These are phyloP conservation scores for Raffaelea deltoideospora DNA, from an alignment of 2,329 filamentous ascomycete species.

Conservation along the genomic window DNA sequence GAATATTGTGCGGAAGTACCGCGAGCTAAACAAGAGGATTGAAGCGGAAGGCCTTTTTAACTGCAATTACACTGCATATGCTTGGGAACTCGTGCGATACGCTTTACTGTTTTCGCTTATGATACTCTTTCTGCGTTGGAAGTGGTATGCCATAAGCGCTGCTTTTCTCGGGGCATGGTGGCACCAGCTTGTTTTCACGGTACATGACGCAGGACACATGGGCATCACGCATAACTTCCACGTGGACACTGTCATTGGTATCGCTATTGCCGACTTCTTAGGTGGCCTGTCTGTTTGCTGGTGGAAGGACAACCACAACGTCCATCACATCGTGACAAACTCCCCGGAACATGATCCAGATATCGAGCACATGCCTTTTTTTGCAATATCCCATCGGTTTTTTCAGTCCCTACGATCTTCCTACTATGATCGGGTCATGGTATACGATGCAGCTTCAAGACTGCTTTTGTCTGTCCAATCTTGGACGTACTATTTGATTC, in stretches of 20 bases:
- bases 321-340: slow-evolving; percentile 94
- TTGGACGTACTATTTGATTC: slow-evolving; percentile 70
- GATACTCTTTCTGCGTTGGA: slow-evolving; percentile 42
- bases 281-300: slow-evolving; percentile 84
- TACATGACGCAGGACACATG: slow-evolving; percentile 94
- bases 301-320: slow-evolving; percentile 96
- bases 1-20: slow-evolving; percentile 65
- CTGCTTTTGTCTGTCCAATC: slow-evolving; percentile 59
- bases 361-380: slow-evolving; percentile 81
- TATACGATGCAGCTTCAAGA: slow-evolving; percentile 60
- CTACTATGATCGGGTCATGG: slow-evolving; percentile 71
- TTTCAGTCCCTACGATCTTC: slow-evolving; percentile 58
- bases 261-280: slow-evolving; percentile 76
- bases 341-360: slow-evolving; percentile 91
- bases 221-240: slow-evolving; percentile 88
- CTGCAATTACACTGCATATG: slow-evolving; percentile 72
- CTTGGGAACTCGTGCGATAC: slow-evolving; percentile 61
- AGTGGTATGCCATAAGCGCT: slow-evolving; percentile 56
- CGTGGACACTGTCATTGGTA: slow-evolving; percentile 70
- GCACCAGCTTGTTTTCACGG: slow-evolving; percentile 90
- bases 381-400: slow-evolving; percentile 73
- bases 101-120: slow-evolving; percentile 46
- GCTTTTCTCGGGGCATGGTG: slow-evolving; percentile 69
- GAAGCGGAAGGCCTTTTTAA: slow-evolving; percentile 62
- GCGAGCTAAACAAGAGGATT: slow-evolving; percentile 58